phyloP scores from a whole-genome alignment of 192 early-diverging fungal species.

The Pilaira anomala region DNA sequence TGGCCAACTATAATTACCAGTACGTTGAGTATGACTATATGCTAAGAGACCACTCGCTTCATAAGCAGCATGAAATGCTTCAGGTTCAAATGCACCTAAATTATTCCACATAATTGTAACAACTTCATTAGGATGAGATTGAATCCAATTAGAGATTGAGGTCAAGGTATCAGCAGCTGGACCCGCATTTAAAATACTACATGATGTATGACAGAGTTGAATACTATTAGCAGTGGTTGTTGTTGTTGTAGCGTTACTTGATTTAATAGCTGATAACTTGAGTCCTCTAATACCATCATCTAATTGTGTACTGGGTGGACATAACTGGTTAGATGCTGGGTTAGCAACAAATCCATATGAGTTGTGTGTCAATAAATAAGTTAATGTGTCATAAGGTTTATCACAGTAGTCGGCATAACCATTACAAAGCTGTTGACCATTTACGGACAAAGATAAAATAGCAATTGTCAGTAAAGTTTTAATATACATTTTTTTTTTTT shows the following conservation, averaged over 20 bases:
- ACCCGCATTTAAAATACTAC: conserved; percentile 59
- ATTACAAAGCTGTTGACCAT: conserved; percentile 52
- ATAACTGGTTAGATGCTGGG: conserved; percentile 66
- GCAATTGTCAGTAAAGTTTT: background rate
- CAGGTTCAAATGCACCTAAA: conserved; percentile 43
- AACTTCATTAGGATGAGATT: conserved; percentile 67
- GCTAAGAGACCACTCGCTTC: conserved; percentile 41
- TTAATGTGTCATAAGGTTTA: conserved; percentile 58
- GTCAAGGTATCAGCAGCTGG: conserved; percentile 52
- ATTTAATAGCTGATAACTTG: conserved; percentile 58
- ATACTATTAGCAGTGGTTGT: conserved; percentile 30
- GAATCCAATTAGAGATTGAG: conserved; percentile 56
- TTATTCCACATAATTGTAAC: conserved; percentile 77
- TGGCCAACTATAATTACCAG: conserved; percentile 57
- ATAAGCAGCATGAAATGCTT: conserved; percentile 52
- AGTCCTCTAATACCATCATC: conserved; percentile 70
- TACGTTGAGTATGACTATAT: conserved; percentile 50
- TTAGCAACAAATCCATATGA: conserved; percentile 55
- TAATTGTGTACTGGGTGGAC: conserved; percentile 61
- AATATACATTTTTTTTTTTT: conserved; percentile 4
- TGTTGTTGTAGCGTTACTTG: conserved; percentile 23
- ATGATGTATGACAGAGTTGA: conserved; percentile 66
- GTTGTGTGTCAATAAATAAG: conserved; percentile 74
- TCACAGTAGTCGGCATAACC: conserved; percentile 65
- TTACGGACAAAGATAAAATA: conserved; percentile 3